These are phyloP conservation scores for Blastobotrys arbuscula DNA, from an alignment of 1,139 yeast genomes.

Conservation along the genomic window DNA sequence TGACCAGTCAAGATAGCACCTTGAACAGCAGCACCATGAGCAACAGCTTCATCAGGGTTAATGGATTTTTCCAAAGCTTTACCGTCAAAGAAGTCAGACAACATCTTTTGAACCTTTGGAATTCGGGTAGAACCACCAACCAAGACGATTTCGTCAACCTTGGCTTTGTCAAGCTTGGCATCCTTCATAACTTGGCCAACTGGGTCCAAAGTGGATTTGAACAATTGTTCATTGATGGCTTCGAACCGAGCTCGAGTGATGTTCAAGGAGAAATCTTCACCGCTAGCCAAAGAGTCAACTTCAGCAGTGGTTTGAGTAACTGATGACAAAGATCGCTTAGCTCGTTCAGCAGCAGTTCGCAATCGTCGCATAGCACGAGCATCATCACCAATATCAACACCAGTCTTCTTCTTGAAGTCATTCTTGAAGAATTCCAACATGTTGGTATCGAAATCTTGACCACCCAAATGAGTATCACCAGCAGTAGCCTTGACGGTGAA, in stretches of 20 bases:
- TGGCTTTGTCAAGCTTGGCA: constrained; percentile 69
- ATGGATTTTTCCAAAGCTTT: constrained; percentile 85
- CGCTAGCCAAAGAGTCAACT: constrained; percentile 75
- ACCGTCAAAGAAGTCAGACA: constrained; percentile 83
- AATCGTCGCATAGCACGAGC: constrained; percentile 84
- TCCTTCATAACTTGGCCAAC: constrained; percentile 84
- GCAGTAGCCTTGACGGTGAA: constrained; percentile 97
- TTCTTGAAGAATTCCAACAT: constrained; percentile 71
- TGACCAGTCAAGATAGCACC: constrained; percentile 99
- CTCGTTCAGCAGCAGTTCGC: constrained; percentile 90
- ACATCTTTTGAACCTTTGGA: constrained; percentile 86
- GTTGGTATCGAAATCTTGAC: constrained; percentile 85
- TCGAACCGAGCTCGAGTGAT: constrained; percentile 90
- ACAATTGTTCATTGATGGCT: constrained; percentile 76
- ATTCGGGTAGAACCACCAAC: constrained; percentile 95
- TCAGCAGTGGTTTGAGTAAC: constrained; percentile 83
- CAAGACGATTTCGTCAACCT: constrained; percentile 77
- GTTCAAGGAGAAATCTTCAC: constrained; percentile 75
- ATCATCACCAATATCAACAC: constrained; percentile 65
- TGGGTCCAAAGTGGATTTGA: constrained; percentile 81
- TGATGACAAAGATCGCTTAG: constrained; percentile 84
- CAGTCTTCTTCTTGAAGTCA: constrained; percentile 82
- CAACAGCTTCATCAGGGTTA: constrained; percentile 96
- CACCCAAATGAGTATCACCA: constrained; percentile 98
- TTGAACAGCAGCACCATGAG: constrained; percentile 99